phyloP scores from a whole-genome alignment of 179 eudicot genomes.

The Carnegiea gigantea region DNA sequence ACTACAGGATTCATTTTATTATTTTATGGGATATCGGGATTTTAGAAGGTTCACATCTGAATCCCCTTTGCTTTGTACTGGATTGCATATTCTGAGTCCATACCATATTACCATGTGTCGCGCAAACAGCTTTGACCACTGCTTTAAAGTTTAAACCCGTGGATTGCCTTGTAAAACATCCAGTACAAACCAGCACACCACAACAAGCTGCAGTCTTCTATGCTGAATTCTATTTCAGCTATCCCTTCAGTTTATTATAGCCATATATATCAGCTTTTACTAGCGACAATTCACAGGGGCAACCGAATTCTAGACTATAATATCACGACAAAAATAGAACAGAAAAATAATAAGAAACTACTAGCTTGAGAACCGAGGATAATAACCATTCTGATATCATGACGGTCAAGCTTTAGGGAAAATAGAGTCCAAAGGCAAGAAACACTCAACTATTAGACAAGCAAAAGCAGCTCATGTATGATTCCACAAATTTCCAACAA shows the following conservation, averaged over 20 bases:
- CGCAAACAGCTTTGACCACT: slow-evolving; percentile 1
- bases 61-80: neutral
- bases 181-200: neutral
- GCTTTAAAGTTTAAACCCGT: neutral
- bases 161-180: neutral
- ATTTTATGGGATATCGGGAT: neutral
- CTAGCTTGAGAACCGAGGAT: slow-evolving; percentile 10
- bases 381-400: neutral
- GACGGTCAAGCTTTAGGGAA: slow-evolving; percentile 2
- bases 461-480: neutral
- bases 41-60: slow-evolving; percentile 1
- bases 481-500: neutral
- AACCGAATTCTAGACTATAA: neutral
- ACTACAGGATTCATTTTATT: neutral
- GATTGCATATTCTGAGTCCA: neutral
- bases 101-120: neutral
- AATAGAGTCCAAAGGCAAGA: neutral
- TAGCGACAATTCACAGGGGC: neutral
- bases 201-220: slow-evolving; percentile 10
- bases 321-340: neutral
- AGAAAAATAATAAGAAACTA: neutral
- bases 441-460: slow-evolving; percentile 4
- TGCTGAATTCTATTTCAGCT: neutral
- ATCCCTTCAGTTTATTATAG: neutral
- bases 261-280: neutral